Percentiles rank a stretch among this genome's conserved stretches.
Evolutionary conservation across 139 green algal species (phyloP).

Genomic region (Yamagishiella unicocca): DNA sequence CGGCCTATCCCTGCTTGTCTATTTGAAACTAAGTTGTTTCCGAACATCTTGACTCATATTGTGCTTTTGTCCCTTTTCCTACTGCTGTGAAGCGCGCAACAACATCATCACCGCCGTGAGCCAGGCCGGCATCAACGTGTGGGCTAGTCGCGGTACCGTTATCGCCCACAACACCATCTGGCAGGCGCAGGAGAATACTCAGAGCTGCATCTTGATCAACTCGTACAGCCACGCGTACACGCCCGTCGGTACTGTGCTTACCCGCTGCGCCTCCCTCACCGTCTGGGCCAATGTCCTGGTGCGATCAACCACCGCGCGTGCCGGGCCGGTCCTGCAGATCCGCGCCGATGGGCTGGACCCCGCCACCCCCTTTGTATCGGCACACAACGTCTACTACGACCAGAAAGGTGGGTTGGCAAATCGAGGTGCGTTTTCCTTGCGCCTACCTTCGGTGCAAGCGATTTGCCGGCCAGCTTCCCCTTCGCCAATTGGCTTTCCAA

Average conservation of each 20-base stretch:
- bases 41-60: too few species aligned
- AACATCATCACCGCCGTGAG: slow-evolving; percentile 33
- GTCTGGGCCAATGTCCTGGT: slow-evolving; percentile 38
- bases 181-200: slow-evolving; percentile 21
- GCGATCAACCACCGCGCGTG: slow-evolving; percentile 7
- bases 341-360: slow-evolving; percentile 24
- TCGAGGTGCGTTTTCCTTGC: too few species aligned
- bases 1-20: too few species aligned
- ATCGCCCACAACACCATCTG: slow-evolving; percentile 47
- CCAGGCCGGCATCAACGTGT: slow-evolving; percentile 39
- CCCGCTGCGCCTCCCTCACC: neutral
- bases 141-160: neutral
- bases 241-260: neutral
- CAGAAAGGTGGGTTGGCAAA: slow-evolving; percentile 9
- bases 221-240: slow-evolving; percentile 21
- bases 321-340: slow-evolving; percentile 42
- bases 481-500: too few species aligned
- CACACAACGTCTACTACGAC: slow-evolving; percentile 43
- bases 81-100: slow-evolving; percentile 25
- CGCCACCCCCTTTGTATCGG: neutral
- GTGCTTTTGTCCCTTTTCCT: too few species aligned
- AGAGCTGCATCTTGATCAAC: slow-evolving; percentile 28
- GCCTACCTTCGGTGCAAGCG: too few species aligned
- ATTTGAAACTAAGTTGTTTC: too few species aligned
- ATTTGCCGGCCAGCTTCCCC: too few species aligned